These are phyloP conservation scores for Suhomyces wounanorum DNA, from an alignment of 1,139 yeast genomes.

Conservation along the genomic window DNA sequence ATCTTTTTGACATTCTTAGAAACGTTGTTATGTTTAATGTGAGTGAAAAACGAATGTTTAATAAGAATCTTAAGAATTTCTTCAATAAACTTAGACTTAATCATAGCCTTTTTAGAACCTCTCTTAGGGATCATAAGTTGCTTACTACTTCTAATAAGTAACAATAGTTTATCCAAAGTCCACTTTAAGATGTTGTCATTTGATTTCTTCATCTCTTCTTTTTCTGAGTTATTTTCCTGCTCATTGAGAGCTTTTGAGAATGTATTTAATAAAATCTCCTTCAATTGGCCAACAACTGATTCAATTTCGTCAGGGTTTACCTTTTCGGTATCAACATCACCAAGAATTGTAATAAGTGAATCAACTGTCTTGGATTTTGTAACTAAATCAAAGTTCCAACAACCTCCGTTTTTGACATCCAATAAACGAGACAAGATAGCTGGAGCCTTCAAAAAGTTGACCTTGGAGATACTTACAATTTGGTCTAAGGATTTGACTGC, in stretches of 20 bases:
- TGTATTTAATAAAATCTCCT: constrained; percentile 26
- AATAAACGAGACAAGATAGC: constrained; percentile 52
- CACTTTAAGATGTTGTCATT: constrained; percentile 58
- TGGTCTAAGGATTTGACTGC: constrained; percentile 54
- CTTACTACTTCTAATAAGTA: constrained; percentile 56
- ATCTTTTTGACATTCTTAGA: constrained; percentile 39
- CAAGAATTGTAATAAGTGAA: constrained; percentile 43
- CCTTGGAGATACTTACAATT: constrained; percentile 42
- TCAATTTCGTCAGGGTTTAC: constrained; percentile 19
- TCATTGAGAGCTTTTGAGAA: constrained; percentile 25
- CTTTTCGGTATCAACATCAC: constrained; percentile 16
- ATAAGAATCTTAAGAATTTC: constrained; percentile 54
- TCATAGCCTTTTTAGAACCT: constrained; percentile 5
- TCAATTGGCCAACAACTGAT: constrained; percentile 21
- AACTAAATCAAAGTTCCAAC: constrained; percentile 73
- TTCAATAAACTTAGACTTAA: constrained; percentile 45
- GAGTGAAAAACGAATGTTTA: constrained; percentile 56
- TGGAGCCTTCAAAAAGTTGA: constrained; percentile 46
- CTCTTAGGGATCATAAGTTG: constrained; percentile 16
- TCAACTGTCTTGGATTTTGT: constrained; percentile 75
- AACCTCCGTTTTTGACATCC: constrained; percentile 54
- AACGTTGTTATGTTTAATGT: constrained; percentile 20
- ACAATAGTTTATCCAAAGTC: constrained; percentile 66
- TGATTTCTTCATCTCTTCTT: constrained; percentile 22
- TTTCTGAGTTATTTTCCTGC: constrained; percentile 17